Evolutionary conservation across 2,329 filamentous ascomycete species (phyloP), one percentile per base, ranked within the genome.

Genomic region (Basipetospora chlamydospora): DNA sequence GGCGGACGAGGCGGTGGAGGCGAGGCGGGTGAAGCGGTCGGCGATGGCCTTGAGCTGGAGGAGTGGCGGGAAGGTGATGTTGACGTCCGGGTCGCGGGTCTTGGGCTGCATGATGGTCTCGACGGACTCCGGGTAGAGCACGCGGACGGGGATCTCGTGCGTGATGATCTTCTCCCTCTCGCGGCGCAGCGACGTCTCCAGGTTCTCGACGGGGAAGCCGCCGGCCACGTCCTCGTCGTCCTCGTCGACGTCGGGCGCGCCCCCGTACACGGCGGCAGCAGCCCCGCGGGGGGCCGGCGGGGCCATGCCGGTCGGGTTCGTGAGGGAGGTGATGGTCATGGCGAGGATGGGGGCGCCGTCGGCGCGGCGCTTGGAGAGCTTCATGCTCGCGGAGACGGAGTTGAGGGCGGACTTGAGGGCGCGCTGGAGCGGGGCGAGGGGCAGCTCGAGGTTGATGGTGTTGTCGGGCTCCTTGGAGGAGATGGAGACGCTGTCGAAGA

Each of bases 401-500:
- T 83, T 79, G 37, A 81, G 64, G 30, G 88, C 88, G 25, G 87
- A 95, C 49, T 80, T 85, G 40, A 98, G 75, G n/a, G 90, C 90
- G 41, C 87, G 80, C 49, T 90, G 83, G 16, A 98, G 74, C 2
- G 83, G 79, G 11, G 74, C 71, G n/a, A 96, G 75, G 18, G 90
- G 86, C 2, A 98, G 73, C 60, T 98, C 90, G 44, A 98, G 78
- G 59, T 98, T 95, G 60, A 98, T 95, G 37, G 86, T 83, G 58
- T 94, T 94, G 56, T 75, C 67, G 26, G 65, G 64, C 33, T 86
- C 80, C 35, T 82, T 82, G 34, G 87, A 94, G 55, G 94, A 80
- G 46, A 96, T 77, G 37, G 76, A 73, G 61, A 92, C 94, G 45
- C 68, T 66, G 52, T 86, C 71, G 56, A 98, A 96, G 49, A 98